Base-by-base conservation (phyloP, 192 early-diverging fungal species). In the Coemansia umbellata region DNA sequence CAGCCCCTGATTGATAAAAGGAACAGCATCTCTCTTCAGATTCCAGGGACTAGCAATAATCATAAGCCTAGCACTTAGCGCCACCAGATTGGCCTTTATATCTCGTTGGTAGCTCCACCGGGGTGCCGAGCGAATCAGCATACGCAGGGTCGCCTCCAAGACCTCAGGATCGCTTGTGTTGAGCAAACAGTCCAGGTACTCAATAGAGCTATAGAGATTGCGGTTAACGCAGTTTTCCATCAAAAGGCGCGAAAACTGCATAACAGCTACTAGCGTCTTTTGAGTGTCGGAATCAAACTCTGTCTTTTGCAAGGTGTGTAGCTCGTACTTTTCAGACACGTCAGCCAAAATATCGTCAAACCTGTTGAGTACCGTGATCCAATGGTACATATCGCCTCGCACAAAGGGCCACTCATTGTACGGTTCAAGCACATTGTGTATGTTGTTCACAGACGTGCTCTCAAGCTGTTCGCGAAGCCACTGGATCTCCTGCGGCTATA, bases 201-300 rank as follows among this genome's bases (percentile, higher is more conserved):
- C 79, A 3, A 80, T 60, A 31, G 93, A 95, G 49, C 82, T 90
- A 67, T 97, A 99, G 21, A 97, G 72, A 53, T 89, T 93, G 36
- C 97, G 82, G 60, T 94, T 97, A 37, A 94, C 93, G 57, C 91
- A 93, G 64, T 91, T 92, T 62, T 99, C 95, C 76, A 94, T 86
- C 45, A 99, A 70, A 14, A 87, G 58, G 15, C 85, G 82, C 32
- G 91, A 87, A 40, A 96, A 88, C 33, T 75, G 50, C 44, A 95
- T 58, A 32, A 94, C 83, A 1, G 86, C 80, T 1, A 90, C 57
- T 28, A 87, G 41, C 19, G 88, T 53, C 27, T 48, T 49, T 52
- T 85, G 86, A 21, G 79, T 80, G 27, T 61, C 48, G 8, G 63
- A 24, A 11, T 81, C 68, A 60, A 94, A 85, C 14, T 78, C 72